phyloP scores from a whole-genome alignment of 1,284 basidiomycete genomes.

The Agroathelia rolfsii region DNA sequence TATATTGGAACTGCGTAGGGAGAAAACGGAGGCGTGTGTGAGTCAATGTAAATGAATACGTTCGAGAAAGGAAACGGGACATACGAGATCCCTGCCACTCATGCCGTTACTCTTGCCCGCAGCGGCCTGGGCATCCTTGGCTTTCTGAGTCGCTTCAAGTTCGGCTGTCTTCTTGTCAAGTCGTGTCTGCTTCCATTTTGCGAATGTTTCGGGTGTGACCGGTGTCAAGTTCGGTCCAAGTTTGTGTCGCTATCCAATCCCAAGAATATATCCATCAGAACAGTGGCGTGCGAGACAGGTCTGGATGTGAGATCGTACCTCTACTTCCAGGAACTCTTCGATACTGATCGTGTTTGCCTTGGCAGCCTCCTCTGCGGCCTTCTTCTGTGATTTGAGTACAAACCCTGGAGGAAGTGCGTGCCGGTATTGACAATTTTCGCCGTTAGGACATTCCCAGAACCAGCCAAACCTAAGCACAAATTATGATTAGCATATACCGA shows the following conservation, averaged over 20 bases:
- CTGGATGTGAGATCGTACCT: constrained; percentile 53
- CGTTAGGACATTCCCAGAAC: constrained; percentile 91
- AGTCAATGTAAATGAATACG: constrained; percentile 6
- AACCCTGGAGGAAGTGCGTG: constrained; percentile 96
- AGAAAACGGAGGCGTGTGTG: constrained; percentile 8
- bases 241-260: constrained; percentile 72
- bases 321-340: constrained; percentile 96
- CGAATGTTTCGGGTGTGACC: constrained; percentile 90
- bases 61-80: constrained; percentile 17
- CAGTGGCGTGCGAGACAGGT: constrained; percentile 4
- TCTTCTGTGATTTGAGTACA: constrained; percentile 86
- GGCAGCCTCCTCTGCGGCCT: constrained; percentile 75
- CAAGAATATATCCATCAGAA: background rate
- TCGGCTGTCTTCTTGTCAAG: constrained; percentile 91
- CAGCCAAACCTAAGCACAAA: constrained; percentile 78
- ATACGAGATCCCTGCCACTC: constrained; percentile 89
- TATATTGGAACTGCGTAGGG: constrained; percentile 85
- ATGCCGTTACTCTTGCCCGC: constrained; percentile 91
- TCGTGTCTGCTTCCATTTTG: constrained; percentile 89
- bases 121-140: constrained; percentile 77
- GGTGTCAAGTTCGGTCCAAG: constrained; percentile 87
- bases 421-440: constrained; percentile 87
- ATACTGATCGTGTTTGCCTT: constrained; percentile 87
- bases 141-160: constrained; percentile 68
- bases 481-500: constrained; percentile 3